Conservation (phyloP, 768 basidiomycete species). For the Boletus rubescentipes region DNA sequence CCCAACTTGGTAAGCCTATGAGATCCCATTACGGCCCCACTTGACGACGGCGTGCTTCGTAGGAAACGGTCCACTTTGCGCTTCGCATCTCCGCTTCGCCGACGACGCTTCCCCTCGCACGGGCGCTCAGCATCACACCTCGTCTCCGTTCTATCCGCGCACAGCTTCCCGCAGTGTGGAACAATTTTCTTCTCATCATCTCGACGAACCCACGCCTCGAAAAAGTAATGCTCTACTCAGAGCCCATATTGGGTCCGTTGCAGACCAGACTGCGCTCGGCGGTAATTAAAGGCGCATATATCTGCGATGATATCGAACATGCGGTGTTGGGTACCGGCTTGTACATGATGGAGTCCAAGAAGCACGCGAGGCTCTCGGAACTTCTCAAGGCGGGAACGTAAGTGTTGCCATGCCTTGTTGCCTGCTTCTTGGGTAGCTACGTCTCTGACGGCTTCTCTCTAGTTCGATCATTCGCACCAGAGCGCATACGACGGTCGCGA, state of each 20-base stretch:
- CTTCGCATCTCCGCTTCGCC: constrained; percentile 52
- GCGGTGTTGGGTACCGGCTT: constrained; percentile 49
- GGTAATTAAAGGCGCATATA: constrained; percentile 12
- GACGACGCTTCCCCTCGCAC: constrained; percentile 28
- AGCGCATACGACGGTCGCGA: constrained; percentile 34
- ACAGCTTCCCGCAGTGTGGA: constrained; percentile 59
- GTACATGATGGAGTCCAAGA: constrained; percentile 57
- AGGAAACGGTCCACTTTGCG: constrained; percentile 56
- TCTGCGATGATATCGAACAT: constrained; percentile 20
- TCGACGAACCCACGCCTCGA: constrained; percentile 48
- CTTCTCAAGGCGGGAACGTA: constrained; percentile 56
- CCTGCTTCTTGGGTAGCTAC: background rate
- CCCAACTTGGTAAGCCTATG: constrained; percentile 44
- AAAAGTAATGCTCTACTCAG: constrained; percentile 40
- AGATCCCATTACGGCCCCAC: background rate
- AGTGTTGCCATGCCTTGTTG: constrained; percentile 21
- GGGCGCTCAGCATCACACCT: constrained; percentile 41
- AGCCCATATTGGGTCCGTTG: constrained; percentile 19
- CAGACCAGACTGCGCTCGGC: constrained; percentile 4
- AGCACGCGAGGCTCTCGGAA: constrained; percentile 49
- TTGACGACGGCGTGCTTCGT: constrained; percentile 1
- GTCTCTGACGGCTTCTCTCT: background rate
- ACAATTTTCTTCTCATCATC: constrained; percentile 49
- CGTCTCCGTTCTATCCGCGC: constrained; percentile 50
- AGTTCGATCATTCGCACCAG: constrained; percentile 38